Evolutionary conservation across 345 rosid species (phyloP).

Genomic region (Heritiera littoralis): DNA sequence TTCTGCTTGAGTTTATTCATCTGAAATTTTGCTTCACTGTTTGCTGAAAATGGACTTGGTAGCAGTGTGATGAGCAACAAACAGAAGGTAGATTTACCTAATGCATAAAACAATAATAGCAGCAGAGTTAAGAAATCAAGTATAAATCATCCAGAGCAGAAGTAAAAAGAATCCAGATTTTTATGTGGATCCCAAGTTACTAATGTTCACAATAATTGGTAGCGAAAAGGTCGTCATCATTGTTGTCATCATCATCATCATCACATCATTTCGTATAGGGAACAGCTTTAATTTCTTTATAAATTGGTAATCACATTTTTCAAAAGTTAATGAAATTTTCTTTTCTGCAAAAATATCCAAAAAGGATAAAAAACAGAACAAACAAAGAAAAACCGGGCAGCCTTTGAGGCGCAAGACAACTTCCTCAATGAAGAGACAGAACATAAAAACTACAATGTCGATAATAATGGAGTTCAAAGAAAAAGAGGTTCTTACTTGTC

Average conservation of each 20-base stretch:
- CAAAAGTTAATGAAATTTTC: background rate
- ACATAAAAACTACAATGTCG: background rate
- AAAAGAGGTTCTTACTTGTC: background rate
- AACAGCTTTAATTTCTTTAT: background rate
- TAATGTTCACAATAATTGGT: background rate
- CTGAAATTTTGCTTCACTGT: background rate
- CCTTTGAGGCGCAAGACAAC: background rate
- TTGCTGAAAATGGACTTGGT: too few species aligned
- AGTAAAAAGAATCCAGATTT: background rate
- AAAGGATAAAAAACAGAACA: background rate
- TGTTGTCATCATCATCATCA: background rate
- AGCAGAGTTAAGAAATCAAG: background rate
- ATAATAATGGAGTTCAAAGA: background rate
- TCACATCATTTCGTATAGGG: background rate
- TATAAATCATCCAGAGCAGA: background rate
- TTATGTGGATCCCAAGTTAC: background rate
- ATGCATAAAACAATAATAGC: background rate
- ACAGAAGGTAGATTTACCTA: background rate
- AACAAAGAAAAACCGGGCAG: background rate
- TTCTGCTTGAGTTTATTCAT: background rate
- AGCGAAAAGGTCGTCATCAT: background rate
- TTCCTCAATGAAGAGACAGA: background rate
- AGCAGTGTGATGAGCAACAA: background rate
- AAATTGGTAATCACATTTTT: background rate
- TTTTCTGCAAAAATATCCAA: background rate